These are phyloP conservation scores for Cucurbita maxima DNA, from an alignment of 306 rosid genomes.

Conservation along the genomic window DNA sequence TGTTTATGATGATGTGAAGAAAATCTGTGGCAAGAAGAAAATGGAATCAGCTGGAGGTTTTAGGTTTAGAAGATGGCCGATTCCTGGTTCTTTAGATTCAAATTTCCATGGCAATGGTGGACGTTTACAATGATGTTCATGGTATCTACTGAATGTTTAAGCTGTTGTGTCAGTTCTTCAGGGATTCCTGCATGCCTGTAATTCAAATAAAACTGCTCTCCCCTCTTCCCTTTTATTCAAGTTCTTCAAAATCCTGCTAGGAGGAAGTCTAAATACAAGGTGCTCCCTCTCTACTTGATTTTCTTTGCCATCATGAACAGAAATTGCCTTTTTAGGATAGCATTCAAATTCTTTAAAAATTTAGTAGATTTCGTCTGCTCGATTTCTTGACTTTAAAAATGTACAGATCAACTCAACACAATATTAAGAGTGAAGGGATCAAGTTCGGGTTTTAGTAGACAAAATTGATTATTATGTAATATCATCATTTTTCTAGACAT, in stretches of 20 bases:
- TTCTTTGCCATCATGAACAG: background rate
- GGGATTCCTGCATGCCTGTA: background rate
- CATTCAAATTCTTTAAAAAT: too few species aligned
- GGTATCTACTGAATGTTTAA: slow-evolving; percentile 5
- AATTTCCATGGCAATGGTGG: background rate
- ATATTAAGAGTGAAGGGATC: too few species aligned
- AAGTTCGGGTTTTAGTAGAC: too few species aligned
- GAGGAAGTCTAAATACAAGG: background rate
- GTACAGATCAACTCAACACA: too few species aligned
- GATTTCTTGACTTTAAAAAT: too few species aligned
- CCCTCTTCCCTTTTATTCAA: too few species aligned
- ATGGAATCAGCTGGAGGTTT: slow-evolving; percentile 1
- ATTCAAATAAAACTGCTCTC: slow-evolving; percentile 6
- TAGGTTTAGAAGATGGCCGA: slow-evolving; percentile 14
- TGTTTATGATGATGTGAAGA: slow-evolving; percentile 38
- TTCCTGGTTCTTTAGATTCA: slow-evolving; percentile 13
- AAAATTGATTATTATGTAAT: too few species aligned
- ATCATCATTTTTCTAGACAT: too few species aligned
- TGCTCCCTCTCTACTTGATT: background rate
- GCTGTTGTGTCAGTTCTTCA: background rate
- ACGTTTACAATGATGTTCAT: background rate
- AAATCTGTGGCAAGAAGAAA: slow-evolving; percentile 24
- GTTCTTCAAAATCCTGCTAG: background rate
- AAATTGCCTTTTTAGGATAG: background rate
- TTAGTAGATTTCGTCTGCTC: too few species aligned